Evolutionary conservation across 73 alveolate genomes (phyloP).

Genomic region (Blepharisma japonicum): DNA sequence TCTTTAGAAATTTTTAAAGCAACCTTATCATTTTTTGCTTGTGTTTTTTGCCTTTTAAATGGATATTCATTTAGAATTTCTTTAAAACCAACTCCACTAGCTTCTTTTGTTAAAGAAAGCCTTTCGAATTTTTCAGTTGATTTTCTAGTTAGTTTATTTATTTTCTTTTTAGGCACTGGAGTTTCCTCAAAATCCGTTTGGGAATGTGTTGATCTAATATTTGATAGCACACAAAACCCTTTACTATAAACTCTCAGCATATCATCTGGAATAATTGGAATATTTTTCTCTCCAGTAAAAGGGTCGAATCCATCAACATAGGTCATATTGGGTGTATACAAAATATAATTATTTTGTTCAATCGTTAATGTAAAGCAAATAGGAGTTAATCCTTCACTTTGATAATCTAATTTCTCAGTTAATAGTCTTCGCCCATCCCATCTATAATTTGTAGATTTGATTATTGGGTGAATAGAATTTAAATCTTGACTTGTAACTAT

Average conservation of each 20-base stretch:
- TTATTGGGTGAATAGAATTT: not conserved
- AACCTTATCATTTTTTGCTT: too few species aligned
- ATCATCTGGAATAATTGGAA: not conserved
- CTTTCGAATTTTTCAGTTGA: too few species aligned
- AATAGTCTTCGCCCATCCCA: constrained; percentile 16
- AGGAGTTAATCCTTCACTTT: too few species aligned
- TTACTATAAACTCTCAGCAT: not conserved
- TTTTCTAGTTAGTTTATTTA: not conserved
- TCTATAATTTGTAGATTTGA: not conserved
- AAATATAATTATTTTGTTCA: not conserved
- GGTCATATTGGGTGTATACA: constrained; percentile 22
- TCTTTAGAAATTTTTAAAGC: too few species aligned
- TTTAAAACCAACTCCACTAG: too few species aligned
- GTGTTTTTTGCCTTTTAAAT: too few species aligned
- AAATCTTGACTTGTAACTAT: not conserved
- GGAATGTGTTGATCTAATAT: not conserved
- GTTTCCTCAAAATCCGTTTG: not conserved
- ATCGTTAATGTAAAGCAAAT: not conserved
- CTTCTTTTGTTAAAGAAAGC: too few species aligned
- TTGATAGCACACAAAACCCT: not conserved
- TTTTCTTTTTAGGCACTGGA: not conserved
- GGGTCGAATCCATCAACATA: constrained; percentile 28
- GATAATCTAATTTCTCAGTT: not conserved
- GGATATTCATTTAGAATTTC: too few species aligned
- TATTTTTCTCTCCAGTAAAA: not conserved